Base-by-base conservation (phyloP, 805 yeast genomes). In the Candida endomychidarum region DNA sequence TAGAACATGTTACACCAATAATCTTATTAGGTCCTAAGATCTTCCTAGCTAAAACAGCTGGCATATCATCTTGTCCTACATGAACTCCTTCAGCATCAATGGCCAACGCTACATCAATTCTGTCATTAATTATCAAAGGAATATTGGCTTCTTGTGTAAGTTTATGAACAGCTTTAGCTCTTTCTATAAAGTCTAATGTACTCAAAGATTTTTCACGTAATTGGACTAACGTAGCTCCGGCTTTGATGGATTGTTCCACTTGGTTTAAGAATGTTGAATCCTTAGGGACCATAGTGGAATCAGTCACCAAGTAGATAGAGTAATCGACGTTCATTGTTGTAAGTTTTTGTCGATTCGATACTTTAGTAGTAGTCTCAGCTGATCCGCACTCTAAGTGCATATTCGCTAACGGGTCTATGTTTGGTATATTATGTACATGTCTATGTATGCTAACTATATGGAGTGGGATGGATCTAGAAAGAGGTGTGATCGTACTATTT, bases 11-110 rank as follows among this genome's bases (percentile, higher is more conserved):
- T 42, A 90, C 80, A 0, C 97, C 97, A 33, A 89, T 57, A 43
- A 89, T 80, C 61, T 83, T 87, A 41, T 77, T 72, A 0, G 81
- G 77, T 0, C 96, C 96, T 9, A 88, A 60, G 22, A 87, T 53
- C 50, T 66, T 54, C 25, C 96, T 62, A 1, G 78, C 93, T 26
- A 72, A 50, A 1, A 52, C 52, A 1, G 78, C 78, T 8, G 75
- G 74, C 86, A 89, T 86, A 56, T 89, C 97, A 38, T 82, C 89
- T 58, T 89, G 96, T 0, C 97, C 97, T 15, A 89, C 86, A 64
- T 89, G 97, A 7, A 90, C 83, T 24, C 96, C 96, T 47, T 87
- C 96, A 2, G 95, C 95, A 50, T 77, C 93, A 41, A 87, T 72
- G 0, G 96, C 96, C 31, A 90, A 63, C 0, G 96, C 96, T 9